Base-by-base conservation (phyloP, 768 basidiomycete genomes). In the Lactarius deliciosus region DNA sequence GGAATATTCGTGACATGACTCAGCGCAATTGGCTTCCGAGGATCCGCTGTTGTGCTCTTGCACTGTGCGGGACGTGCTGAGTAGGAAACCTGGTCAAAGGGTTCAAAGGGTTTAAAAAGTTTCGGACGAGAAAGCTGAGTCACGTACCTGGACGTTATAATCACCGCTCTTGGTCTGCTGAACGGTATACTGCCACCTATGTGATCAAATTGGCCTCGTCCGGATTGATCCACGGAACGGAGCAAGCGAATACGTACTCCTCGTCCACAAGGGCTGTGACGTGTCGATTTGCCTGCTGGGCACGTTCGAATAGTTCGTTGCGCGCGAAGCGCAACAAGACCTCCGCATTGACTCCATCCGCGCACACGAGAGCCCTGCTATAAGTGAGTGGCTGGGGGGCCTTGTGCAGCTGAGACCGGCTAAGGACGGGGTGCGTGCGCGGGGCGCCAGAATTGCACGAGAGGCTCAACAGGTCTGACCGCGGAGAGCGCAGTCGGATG, bases 261-360 rank as follows among this genome's bases (percentile, higher is more conserved):
- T 92, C 90, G 50, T 91, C 85, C 3, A 87, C 82, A 62, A 92
- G 79, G 1, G 83, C 84, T 70, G 86, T 87, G 4, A 81, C 86
- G 18, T 85, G 87, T 22, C 83, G 69, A 10, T 72, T 69, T 2
- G 77, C 75, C 57, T 88, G 81, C 34, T 86, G 82, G 5, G 80
- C 82, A 15, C 86, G 77, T 58, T 92, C 76, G 16, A 92, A 79
- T 63, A 81, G 32, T 6, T 63, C 68, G 34, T 67, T 60, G 36
- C 68, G 65, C 18, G 61, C 61, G 43, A 69, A 53, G 13, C 61
- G 61, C 41, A 69, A 36, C 18, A 69, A 61, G 5, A 63, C 57
- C 57, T 63, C 65, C 25, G 65, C 65, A 13, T 68, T 67, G 50
- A 69, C 68, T 5, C 43, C 68, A 20, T 69, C 65, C 30, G 53